Conservation (phyloP, 2,329 filamentous ascomycete species). For the Xylaria sp. region DNA sequence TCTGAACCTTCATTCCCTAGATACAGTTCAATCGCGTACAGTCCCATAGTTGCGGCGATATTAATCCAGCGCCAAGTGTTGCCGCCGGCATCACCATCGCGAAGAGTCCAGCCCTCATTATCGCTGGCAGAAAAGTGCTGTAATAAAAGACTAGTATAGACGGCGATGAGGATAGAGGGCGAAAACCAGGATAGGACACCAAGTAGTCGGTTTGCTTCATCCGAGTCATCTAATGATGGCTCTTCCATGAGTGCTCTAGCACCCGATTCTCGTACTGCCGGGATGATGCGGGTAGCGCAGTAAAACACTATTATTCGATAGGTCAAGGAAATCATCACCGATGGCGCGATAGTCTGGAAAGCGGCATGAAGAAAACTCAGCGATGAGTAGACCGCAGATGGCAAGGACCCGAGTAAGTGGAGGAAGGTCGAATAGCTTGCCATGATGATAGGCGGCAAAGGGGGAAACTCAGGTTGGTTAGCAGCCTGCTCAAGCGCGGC, state of each 20-base stretch:
- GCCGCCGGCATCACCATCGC: slow-evolving; percentile 83
- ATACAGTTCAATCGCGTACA: slow-evolving; percentile 92
- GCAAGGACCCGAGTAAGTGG: slow-evolving; percentile 84
- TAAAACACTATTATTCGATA: slow-evolving; percentile 97
- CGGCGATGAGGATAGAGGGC: slow-evolving; percentile 91
- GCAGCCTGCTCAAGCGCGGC: slow-evolving; percentile 60
- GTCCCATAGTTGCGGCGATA: slow-evolving; percentile 83
- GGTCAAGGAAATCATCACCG: slow-evolving; percentile 92
- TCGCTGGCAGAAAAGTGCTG: slow-evolving; percentile 90
- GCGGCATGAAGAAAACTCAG: slow-evolving; percentile 90
- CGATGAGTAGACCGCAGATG: slow-evolving; percentile 82
- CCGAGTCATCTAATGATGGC: slow-evolving; percentile 84
- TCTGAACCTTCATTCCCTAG: slow-evolving; percentile 86
- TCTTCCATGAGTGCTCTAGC: slow-evolving; percentile 85
- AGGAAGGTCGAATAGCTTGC: slow-evolving; percentile 94
- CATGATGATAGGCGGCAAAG: slow-evolving; percentile 98
- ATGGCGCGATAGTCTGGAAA: slow-evolving; percentile 94
- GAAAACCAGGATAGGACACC: slow-evolving; percentile 93
- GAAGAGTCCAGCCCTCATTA: slow-evolving; percentile 82
- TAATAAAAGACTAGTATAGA: slow-evolving; percentile 94
- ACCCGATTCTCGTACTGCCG: slow-evolving; percentile 87
- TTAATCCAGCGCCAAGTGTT: slow-evolving; percentile 96
- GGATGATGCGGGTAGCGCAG: slow-evolving; percentile 94
- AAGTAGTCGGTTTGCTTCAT: slow-evolving; percentile 82
- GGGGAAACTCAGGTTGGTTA: slow-evolving; percentile 87